Evolutionary conservation across 164 flowering plant genomes (phyloP).

Genomic region (Magnolia officinalis): DNA sequence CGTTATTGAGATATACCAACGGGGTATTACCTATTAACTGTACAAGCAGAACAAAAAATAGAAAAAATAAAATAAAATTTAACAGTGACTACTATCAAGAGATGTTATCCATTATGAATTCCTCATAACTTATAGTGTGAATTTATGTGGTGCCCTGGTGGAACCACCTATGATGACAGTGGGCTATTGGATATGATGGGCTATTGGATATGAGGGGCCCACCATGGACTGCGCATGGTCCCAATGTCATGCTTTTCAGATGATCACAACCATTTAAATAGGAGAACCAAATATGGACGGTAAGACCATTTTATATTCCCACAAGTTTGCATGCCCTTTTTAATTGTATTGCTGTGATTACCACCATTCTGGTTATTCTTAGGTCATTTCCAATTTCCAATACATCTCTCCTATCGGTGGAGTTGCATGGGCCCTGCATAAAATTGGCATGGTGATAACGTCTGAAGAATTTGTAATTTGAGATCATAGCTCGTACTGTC

Average conservation of each 20-base stretch:
- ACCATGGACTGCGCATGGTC: neutral
- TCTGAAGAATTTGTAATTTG: no score
- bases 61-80: no score
- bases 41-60: conserved; percentile 1
- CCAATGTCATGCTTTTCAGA: neutral
- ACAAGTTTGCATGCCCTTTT: no score
- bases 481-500: no score
- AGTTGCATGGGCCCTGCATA: no score
- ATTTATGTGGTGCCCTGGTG: neutral
- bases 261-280: neutral
- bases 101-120: neutral
- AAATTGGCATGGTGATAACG: no score
- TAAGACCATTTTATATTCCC: no score
- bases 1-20: conserved; percentile 71
- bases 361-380: no score
- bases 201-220: neutral
- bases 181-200: neutral
- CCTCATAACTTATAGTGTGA: neutral
- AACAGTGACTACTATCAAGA: neutral
- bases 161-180: neutral
- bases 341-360: no score
- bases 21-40: conserved; percentile 84
- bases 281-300: neutral
- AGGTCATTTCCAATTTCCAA: no score
- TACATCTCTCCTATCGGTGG: no score